A percentile compares a stretch with the other conserved stretches of the same genome.
Evolutionary conservation across 768 basidiomycete species (phyloP).

Genomic region (Amanita jacksonii): DNA sequence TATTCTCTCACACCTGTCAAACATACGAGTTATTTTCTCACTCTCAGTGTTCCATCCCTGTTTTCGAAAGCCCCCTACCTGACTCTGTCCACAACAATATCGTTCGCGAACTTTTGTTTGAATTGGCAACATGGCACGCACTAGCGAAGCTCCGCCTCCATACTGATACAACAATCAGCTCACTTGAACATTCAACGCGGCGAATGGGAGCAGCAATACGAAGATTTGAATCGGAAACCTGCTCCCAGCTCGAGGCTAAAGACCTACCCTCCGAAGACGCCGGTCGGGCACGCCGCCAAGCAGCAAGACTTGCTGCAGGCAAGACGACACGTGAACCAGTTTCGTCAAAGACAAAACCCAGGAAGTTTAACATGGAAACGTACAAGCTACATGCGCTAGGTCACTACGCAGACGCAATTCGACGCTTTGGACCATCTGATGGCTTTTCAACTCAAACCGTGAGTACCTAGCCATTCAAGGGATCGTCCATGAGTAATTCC

Average conservation of each 20-base stretch:
- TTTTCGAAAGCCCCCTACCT: slow-evolving; percentile 28
- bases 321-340: neutral
- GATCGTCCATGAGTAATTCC: neutral
- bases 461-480: neutral
- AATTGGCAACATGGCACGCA: slow-evolving; percentile 26
- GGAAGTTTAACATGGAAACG: slow-evolving; percentile 15
- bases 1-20: neutral
- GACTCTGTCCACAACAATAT: slow-evolving; percentile 18
- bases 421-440: slow-evolving; percentile 20
- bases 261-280: slow-evolving; percentile 19
- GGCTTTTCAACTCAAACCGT: slow-evolving; percentile 25
- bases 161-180: slow-evolving; percentile 11
- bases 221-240: slow-evolving; percentile 14
- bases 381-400: slow-evolving; percentile 23
- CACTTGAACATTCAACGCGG: slow-evolving; percentile 16
- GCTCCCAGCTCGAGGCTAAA: slow-evolving; percentile 12
- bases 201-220: slow-evolving; percentile 18
- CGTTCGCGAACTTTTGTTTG: slow-evolving; percentile 20
- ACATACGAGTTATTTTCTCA: neutral
- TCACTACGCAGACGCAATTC: slow-evolving; percentile 17
- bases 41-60: slow-evolving; percentile 23
- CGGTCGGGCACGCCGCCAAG: slow-evolving; percentile 14
- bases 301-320: neutral
- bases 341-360: slow-evolving; percentile 4
- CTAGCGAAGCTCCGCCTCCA: slow-evolving; percentile 22